Conservation (phyloP, 2,329 filamentous ascomycete species). For the Diaporthe helianthi region DNA sequence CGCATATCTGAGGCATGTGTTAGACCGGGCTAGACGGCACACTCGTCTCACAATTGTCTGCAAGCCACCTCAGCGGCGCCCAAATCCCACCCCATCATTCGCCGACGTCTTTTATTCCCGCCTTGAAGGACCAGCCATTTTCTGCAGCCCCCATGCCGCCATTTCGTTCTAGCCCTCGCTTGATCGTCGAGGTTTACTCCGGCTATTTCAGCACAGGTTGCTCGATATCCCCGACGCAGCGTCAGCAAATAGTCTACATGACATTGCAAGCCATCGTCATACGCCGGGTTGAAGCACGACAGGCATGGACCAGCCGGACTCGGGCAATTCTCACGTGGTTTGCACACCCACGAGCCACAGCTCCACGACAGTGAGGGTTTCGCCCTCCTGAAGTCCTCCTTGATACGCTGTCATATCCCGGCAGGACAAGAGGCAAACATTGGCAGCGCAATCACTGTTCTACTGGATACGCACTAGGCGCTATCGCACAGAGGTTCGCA, state of each 20-base stretch:
- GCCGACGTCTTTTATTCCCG: constrained; percentile 20
- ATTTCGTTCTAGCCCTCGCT: constrained; percentile 1
- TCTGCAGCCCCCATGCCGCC: constrained; percentile 1
- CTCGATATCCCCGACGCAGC: constrained; percentile 9
- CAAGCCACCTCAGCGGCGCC: constrained; percentile 30
- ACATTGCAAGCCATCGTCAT: background rate
- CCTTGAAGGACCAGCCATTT: constrained; percentile 10
- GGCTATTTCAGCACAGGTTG: background rate
- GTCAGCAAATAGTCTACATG: constrained; percentile 12
- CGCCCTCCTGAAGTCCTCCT: background rate
- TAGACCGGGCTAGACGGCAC: constrained; percentile 26
- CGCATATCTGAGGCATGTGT: constrained; percentile 27
- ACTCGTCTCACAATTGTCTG: constrained; percentile 30
- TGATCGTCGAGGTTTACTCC: constrained; percentile 10
- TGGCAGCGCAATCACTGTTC: constrained; percentile 13
- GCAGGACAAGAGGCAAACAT: background rate
- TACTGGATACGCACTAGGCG: background rate
- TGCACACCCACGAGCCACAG: constrained; percentile 8
- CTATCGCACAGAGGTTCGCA: background rate
- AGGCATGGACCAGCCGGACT: background rate
- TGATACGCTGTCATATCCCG: background rate
- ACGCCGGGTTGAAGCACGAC: background rate
- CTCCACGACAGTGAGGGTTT: background rate
- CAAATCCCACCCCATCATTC: constrained; percentile 16
- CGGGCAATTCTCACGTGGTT: constrained; percentile 15